These are phyloP conservation scores for Corinectria fuckeliana DNA, from an alignment of 2,329 filamentous ascomycete species.

Conservation along the genomic window DNA sequence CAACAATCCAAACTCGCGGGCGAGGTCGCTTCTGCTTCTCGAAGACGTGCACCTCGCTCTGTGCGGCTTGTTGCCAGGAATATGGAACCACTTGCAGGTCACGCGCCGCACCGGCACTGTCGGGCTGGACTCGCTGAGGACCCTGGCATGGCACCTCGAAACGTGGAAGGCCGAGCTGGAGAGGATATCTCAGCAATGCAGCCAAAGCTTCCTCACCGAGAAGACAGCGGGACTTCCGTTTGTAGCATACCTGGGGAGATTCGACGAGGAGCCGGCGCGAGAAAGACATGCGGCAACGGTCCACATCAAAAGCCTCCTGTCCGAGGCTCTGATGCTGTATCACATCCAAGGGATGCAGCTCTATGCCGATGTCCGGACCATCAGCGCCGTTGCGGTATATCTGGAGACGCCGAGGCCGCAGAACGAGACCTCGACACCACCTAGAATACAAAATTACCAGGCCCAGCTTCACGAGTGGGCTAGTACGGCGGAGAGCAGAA, in stretches of 20 bases:
- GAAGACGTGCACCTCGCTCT: slow-evolving; percentile 46
- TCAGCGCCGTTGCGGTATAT: slow-evolving; percentile 37
- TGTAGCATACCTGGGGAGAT: slow-evolving; percentile 39
- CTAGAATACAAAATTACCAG: slow-evolving; percentile 29
- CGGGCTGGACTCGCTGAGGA: slow-evolving; percentile 18
- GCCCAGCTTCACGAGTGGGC: slow-evolving; percentile 41
- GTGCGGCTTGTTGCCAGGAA: slow-evolving; percentile 39
- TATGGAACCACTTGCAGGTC: slow-evolving; percentile 42
- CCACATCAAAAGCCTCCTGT: slow-evolving; percentile 41
- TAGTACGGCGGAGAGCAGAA: slow-evolving; percentile 37
- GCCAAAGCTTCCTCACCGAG: slow-evolving; percentile 16
- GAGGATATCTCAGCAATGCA: slow-evolving; percentile 27
- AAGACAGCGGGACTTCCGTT: slow-evolving; percentile 28
- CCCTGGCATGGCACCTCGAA: slow-evolving; percentile 37
- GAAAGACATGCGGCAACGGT: slow-evolving; percentile 35
- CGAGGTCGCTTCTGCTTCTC: slow-evolving; percentile 37
- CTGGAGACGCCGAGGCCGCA: slow-evolving; percentile 12
- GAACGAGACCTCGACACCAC: slow-evolving; percentile 21
- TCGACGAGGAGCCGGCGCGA: slow-evolving; percentile 30
- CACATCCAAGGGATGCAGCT: slow-evolving; percentile 47
- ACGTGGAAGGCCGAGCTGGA: slow-evolving; percentile 37
- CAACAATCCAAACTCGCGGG: slow-evolving; percentile 35
- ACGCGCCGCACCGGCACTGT: slow-evolving; percentile 30
- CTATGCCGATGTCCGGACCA: slow-evolving; percentile 42
- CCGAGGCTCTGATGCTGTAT: slow-evolving; percentile 45